A percentile compares a stretch with the other conserved stretches of the same genome.
These are phyloP conservation scores for Adansonia gregorii DNA, from an alignment of 441 rosid species.

Conservation along the genomic window DNA sequence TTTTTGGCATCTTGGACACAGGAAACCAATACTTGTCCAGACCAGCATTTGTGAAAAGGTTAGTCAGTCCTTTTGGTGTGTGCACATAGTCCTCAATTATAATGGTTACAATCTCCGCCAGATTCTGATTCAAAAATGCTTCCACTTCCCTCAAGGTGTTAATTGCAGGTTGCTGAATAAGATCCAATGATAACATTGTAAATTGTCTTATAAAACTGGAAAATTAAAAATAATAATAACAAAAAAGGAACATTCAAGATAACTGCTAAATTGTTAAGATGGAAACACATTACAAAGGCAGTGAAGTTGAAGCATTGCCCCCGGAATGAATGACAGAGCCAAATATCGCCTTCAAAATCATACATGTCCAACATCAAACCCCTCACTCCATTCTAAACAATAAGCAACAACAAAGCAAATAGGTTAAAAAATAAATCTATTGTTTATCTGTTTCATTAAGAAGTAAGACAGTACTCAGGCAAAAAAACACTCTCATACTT, in stretches of 20 bases:
- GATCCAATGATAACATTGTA: constrained; percentile 16
- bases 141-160: constrained; percentile 85
- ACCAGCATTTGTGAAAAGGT: constrained; percentile 71
- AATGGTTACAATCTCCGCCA: constrained; percentile 79
- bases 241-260: not conserved
- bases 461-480: not conserved
- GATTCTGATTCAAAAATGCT: constrained; percentile 73
- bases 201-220: constrained; percentile 13
- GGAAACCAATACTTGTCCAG: constrained; percentile 83
- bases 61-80: constrained; percentile 68
- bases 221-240: not conserved
- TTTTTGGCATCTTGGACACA: constrained; percentile 82
- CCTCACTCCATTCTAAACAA: constrained; percentile 82
- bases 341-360: constrained; percentile 75
- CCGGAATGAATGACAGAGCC: constrained; percentile 94
- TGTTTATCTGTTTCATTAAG: not conserved
- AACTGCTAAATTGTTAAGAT: constrained; percentile 18
- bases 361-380: constrained; percentile 98
- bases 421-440: not conserved
- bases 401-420: not conserved
- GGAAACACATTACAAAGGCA: constrained; percentile 69
- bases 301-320: constrained; percentile 96
- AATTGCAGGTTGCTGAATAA: constrained; percentile 80
- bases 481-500: not conserved
- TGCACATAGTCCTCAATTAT: constrained; percentile 91